A percentile compares a stretch with the other conserved stretches of the same genome.
Conservation (phyloP, 2,329 filamentous ascomycete species). For the Nemania sp. region DNA sequence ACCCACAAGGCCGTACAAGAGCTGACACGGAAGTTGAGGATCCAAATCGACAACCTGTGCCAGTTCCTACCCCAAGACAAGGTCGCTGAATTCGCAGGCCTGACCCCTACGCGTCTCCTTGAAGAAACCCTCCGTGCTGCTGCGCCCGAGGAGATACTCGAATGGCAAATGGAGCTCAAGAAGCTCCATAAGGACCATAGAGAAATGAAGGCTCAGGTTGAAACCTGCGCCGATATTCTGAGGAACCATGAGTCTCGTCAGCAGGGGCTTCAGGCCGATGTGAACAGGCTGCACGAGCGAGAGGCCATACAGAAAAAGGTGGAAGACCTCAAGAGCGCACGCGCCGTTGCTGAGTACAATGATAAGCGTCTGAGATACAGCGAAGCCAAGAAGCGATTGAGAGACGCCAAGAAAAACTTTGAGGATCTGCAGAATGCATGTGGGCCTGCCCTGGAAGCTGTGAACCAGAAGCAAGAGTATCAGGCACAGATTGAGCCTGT, state of each 20-base stretch:
- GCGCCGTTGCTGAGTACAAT: slow-evolving; percentile 74
- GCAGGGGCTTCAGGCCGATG: slow-evolving; percentile 79
- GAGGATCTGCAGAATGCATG: slow-evolving; percentile 67
- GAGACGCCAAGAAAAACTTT: slow-evolving; percentile 67
- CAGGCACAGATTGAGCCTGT: slow-evolving; percentile 65
- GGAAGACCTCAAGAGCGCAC: slow-evolving; percentile 71
- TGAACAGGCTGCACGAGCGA: slow-evolving; percentile 83
- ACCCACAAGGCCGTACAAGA: slow-evolving; percentile 73
- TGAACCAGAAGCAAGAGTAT: slow-evolving; percentile 79
- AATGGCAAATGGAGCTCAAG: slow-evolving; percentile 82
- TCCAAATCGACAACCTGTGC: slow-evolving; percentile 97
- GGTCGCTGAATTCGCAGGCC: slow-evolving; percentile 90
- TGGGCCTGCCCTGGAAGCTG: slow-evolving; percentile 76
- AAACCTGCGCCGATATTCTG: slow-evolving; percentile 72
- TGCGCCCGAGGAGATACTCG: slow-evolving; percentile 81
- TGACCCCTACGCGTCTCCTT: slow-evolving; percentile 84
- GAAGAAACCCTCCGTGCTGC: slow-evolving; percentile 89
- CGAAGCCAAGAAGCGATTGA: slow-evolving; percentile 67
- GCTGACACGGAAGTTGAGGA: slow-evolving; percentile 78
- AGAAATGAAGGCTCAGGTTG: slow-evolving; percentile 67
- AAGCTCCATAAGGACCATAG: slow-evolving; percentile 77
- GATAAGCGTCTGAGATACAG: slow-evolving; percentile 62
- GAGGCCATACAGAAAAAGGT: slow-evolving; percentile 74
- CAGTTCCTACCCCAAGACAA: slow-evolving; percentile 97
- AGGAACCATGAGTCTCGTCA: slow-evolving; percentile 79